Base-by-base conservation (phyloP, 768 basidiomycete species). In the Austroboletus eburneus region DNA sequence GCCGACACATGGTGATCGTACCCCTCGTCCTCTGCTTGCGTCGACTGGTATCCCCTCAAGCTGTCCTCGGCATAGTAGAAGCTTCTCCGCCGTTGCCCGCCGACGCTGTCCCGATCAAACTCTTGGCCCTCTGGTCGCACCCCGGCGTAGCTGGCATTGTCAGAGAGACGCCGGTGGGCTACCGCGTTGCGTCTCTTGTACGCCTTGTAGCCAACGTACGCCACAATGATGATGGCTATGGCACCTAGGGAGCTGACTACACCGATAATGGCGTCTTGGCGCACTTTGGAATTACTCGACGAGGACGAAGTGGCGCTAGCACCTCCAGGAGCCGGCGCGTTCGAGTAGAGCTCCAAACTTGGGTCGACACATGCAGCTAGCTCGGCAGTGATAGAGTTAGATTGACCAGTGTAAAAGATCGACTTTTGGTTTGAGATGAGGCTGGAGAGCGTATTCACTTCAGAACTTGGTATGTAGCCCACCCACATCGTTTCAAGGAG, bases 51-150 rank as follows among this genome's bases (percentile, higher is more conserved):
- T 13, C 82, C 82, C 33, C 85, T 71, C 63, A 92, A 64, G 52
- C 82, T 85, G 61, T 92, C 89, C 69, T 91, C 90, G 3, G 89
- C 89, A 59, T 80, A 92, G 66, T 91, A 92, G 72, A 91, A 92
- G 52, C 84, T 87, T 48, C 87, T 63, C 44, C 89, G 70, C 47
- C 88, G 72, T 62, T 80, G 79, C 7, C 78, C 87, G 18, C 86
- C 87, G 2, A 88, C 67, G 45, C 78, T 81, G 56, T 89, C 87
- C 59, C 80, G 79, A 59, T 90, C 88, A 58, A 89, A 89, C 32
- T 87, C 79, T 41, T 81, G 73, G n/a, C 84, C 84, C 0, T 77
- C 78, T 0, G 79, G 81, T 7, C 80, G 71, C 10, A 70, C 69
- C 5, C 78, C 84, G 16, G 62, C 61, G 10, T 45, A 25, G 18